Evolutionary conservation across 495 filamentous ascomycete species (phyloP).

Genomic region (Penicillium alfredii): DNA sequence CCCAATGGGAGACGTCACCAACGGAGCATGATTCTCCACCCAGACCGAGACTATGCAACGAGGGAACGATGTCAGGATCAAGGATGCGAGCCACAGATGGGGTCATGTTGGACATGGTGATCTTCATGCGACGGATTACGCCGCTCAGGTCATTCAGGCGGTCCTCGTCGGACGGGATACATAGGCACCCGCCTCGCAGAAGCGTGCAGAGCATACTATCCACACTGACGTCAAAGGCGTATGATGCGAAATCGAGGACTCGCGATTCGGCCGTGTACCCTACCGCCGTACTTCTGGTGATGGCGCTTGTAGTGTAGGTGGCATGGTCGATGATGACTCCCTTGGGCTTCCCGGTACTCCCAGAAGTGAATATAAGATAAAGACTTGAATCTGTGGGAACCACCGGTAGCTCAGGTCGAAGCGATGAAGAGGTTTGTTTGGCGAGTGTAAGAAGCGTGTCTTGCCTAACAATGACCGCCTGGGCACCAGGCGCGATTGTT

Average conservation of each 20-base stretch:
- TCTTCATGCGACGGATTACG: constrained; percentile 38
- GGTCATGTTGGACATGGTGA: constrained; percentile 45
- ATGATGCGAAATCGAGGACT: constrained; percentile 42
- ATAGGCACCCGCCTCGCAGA: constrained; percentile 43
- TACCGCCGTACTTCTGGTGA: constrained; percentile 31
- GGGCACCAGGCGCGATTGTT: not conserved
- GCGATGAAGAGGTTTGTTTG: too few species aligned
- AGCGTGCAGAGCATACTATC: constrained; percentile 42
- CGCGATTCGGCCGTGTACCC: constrained; percentile 32
- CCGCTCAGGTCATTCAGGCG: constrained; percentile 43
- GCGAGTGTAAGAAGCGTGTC: constrained; percentile 1
- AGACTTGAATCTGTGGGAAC: constrained; percentile 29
- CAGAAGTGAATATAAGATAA: constrained; percentile 49
- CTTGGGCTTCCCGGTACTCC: constrained; percentile 51
- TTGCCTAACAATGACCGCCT: constrained; percentile 22
- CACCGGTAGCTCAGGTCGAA: constrained; percentile 9
- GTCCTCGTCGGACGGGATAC: constrained; percentile 46
- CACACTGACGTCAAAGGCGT: constrained; percentile 45
- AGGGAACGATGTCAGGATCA: constrained; percentile 38
- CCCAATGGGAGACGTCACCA: constrained; percentile 36
- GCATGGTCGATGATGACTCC: constrained; percentile 48
- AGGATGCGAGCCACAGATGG: constrained; percentile 46
- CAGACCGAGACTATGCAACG: constrained; percentile 41
- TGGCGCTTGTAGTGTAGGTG: constrained; percentile 37
- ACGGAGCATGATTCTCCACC: constrained; percentile 47